Evolutionary conservation across 164 flowering plant species (phyloP).

Genomic region (Magnolia kwangsiensis): DNA sequence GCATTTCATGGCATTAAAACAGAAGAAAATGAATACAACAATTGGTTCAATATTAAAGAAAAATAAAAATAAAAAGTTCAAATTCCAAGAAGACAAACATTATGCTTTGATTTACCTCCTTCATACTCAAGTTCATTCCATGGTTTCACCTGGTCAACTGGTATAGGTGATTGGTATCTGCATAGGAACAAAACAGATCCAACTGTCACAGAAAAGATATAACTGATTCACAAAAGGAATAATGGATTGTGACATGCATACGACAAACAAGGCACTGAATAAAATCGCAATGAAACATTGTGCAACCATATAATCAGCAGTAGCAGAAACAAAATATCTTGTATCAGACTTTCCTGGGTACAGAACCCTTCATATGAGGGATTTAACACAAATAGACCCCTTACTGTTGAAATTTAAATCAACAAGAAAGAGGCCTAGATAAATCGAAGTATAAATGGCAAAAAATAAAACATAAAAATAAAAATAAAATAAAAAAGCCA

Average conservation of each 20-base stretch:
- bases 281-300: neutral
- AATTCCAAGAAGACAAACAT: neutral
- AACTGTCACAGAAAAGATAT: neutral
- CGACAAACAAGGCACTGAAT: neutral
- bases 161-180: conserved; percentile 64
- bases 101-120: conserved; percentile 35
- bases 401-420: too few species aligned
- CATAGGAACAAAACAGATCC: neutral
- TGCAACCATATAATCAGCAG: too few species aligned
- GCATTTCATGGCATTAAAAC: neutral
- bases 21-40: neutral
- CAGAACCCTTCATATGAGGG: too few species aligned
- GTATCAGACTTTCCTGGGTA: too few species aligned
- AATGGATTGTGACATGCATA: neutral
- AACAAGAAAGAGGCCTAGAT: too few species aligned
- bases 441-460: too few species aligned
- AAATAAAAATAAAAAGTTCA: neutral
- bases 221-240: neutral
- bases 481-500: too few species aligned
- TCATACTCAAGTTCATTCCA: conserved; percentile 44
- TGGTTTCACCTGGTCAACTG: conserved; percentile 61
- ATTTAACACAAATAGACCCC: too few species aligned
- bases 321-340: too few species aligned
- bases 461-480: too few species aligned
- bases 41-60: neutral